Evolutionary conservation across 164 flowering plant genomes (phyloP), one percentile per base, ranked within the genome.

Genomic region (Protea cynaroides): DNA sequence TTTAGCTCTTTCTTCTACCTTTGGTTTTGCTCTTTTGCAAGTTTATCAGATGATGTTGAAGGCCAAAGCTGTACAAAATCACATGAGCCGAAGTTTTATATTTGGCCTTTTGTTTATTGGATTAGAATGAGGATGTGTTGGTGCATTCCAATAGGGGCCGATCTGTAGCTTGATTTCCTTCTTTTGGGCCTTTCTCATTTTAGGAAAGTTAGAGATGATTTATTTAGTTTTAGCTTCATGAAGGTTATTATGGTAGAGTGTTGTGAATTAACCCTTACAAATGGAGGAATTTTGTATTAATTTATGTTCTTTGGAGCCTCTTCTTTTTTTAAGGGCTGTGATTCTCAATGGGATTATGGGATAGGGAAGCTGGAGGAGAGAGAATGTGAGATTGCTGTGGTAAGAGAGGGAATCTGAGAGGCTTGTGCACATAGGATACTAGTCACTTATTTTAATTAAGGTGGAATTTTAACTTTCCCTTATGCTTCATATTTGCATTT

Each of bases 251-350:
- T 38, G 34, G 58, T 12, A 21, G 13, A 63, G 69, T 65, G 63
- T 64, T 60, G 72, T 80, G 80, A 60, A 77, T 76, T 70, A 72
- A 69, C 54, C 62, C 46, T 56, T 56, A 40, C 34, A 67, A 62
- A 65, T 70, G 70, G 65, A 52, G 14, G 77, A 73, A 58, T 76
- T 74, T 80, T 82, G 80, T 73, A 73, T 49, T 54, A 56, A 37
- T 59, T 56, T 46, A 50, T 15, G 47, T 38, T 43, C 11, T 59
- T 44, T 19, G 34, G 43, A n/a, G 52, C 37, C 9, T 19, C 8
- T 11, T 17, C 11, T 40, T 3, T 46, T 46, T 46, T 46, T 46
- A n/a, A n/a, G n/a, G n/a, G 15, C 13, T 10, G 14, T 3, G 50
- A 13, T 9, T 10, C 15, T n/a, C n/a, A n/a, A n/a, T n/a, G n/a